Base-by-base conservation (phyloP, 1,139 yeast genomes). In the Hemisphaericaspora subhashii region DNA sequence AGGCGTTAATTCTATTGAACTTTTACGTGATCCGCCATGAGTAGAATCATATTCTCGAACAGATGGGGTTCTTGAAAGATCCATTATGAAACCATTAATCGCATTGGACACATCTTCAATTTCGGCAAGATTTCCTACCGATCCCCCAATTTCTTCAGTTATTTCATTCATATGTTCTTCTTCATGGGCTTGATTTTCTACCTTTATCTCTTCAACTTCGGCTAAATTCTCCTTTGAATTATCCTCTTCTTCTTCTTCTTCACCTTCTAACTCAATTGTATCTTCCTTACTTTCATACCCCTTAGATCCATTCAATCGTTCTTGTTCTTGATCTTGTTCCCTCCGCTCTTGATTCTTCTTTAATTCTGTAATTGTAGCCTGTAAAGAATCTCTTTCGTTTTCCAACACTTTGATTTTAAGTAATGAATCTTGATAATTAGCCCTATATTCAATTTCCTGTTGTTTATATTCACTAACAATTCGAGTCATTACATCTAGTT, bases 401-500 rank as follows among this genome's bases (percentile, higher is more conserved):
- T 28, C 34, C 12, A 35, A 25, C 26, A 8, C 20, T 20, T 24
- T 24, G 17, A 38, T 35, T 27, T 22, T 23, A 13, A 30, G 21
- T 17, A 38, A 35, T 13, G 33, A 15, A 9, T 35, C 24, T 21
- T 35, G 21, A 20, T 35, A 16, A 8, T 27, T 38, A 11, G 30
- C 30, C 14, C 31, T 40, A 11, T 37, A 14, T 14, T 25, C 37
- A 15, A n/a, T 25, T 13, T 36, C 23, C 16, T 38, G 28, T 60
- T 24, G 62, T 62, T 75, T 73, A 11, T 76, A 58, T 45, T 76
- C 79, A n/a, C 65, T 58, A 14, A 74, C 67, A 38, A 36, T 76
- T 26, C 43, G 43, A 21, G 21, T 48, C 27, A 60, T 41, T 8
- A 37, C 41, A 24, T 37, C 51, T 29, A 48, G 48, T 33, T 59